Conservation (phyloP, 2,329 filamentous ascomycete genomes). For the Xylaria sp. region DNA sequence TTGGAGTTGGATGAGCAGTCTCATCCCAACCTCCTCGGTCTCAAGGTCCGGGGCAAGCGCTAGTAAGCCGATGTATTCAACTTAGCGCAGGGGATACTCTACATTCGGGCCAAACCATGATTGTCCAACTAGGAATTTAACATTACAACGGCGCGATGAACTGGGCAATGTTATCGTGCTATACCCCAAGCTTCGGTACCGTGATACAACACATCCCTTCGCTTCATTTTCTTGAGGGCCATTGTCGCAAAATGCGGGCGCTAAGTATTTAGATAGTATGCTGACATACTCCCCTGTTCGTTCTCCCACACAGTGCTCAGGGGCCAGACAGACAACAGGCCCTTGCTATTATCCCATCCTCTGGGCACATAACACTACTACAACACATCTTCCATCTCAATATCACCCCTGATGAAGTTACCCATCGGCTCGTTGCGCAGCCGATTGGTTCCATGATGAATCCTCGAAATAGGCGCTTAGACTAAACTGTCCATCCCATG, state of each 20-base stretch:
- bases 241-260: background rate
- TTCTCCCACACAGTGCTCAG: background rate
- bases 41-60: slow-evolving; percentile 32
- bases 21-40: slow-evolving; percentile 39
- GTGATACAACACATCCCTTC: background rate
- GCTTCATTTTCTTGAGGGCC: background rate
- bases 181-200: background rate
- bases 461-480: slow-evolving; percentile 11
- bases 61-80: slow-evolving; percentile 5
- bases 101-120: background rate
- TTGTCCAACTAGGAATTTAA: background rate
- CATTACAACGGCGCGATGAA: background rate
- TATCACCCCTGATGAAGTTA: slow-evolving; percentile 6
- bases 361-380: slow-evolving; percentile 5
- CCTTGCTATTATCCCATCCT: slow-evolving; percentile 5
- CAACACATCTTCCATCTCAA: background rate
- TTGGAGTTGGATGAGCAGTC: slow-evolving; percentile 39
- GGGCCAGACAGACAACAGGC: slow-evolving; percentile 1
- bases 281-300: background rate
- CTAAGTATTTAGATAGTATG: background rate
- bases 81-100: background rate
- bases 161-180: background rate
- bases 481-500: slow-evolving; percentile 11
- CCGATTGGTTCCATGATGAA: slow-evolving; percentile 14
- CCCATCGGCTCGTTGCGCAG: slow-evolving; percentile 17